These are phyloP conservation scores for Anthoceros angustus DNA, from an alignment of 225 moss, liverwort and hornwort genomes.

Conservation along the genomic window DNA sequence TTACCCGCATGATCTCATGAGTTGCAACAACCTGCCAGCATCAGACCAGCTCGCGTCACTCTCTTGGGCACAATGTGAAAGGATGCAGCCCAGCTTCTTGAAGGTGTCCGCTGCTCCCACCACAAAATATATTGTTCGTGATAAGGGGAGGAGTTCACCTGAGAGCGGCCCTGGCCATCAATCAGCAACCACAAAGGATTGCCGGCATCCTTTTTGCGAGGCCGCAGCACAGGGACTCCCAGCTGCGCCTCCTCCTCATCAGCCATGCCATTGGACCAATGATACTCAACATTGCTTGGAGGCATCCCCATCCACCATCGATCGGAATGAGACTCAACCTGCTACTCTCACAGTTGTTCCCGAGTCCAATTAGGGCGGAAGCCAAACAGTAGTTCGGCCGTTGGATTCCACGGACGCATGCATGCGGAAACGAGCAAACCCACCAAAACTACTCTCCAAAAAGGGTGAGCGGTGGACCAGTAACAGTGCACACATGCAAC, in stretches of 20 bases:
- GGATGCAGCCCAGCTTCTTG: not conserved
- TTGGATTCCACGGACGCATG: too few relatives aligned
- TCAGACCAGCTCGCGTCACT: not conserved
- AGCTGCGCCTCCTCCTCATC: not conserved
- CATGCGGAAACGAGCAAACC: too few relatives aligned
- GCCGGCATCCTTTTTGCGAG: constrained; percentile 11
- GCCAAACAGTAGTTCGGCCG: too few relatives aligned
- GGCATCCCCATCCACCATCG: not conserved
- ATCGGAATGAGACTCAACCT: too few relatives aligned
- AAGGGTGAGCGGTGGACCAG: too few relatives aligned
- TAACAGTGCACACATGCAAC: not conserved
- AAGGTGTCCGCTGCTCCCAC: not conserved
- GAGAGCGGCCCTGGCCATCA: constrained; percentile 30
- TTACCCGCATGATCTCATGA: constrained; percentile 33
- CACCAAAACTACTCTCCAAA: too few relatives aligned
- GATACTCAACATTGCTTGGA: not conserved
- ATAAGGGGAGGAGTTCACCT: constrained; percentile 16
- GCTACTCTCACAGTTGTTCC: too few relatives aligned
- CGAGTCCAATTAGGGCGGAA: too few relatives aligned
- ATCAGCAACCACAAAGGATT: constrained; percentile 31
- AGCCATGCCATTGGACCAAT: not conserved
- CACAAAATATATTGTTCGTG: not conserved
- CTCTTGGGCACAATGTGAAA: constrained; percentile 9
- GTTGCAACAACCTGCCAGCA: not conserved
- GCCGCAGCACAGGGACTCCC: not conserved